Conservation (phyloP, 768 basidiomycete genomes). For the Termitomyces eurrhizus region DNA sequence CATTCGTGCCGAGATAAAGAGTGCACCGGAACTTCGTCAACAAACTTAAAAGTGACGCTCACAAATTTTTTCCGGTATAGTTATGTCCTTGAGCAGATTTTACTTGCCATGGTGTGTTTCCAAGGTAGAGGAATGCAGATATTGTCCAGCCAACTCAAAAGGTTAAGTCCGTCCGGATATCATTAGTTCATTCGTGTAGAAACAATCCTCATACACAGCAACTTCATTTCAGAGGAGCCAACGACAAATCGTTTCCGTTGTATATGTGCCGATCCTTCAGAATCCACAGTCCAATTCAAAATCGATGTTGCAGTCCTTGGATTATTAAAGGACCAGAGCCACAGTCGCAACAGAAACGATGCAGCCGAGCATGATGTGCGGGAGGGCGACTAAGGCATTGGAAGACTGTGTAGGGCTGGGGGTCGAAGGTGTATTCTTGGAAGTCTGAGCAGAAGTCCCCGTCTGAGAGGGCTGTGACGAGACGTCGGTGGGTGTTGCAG, state of each 20-base stretch:
- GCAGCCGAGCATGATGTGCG: slow-evolving; percentile 8
- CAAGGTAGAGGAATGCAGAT: neutral
- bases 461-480: slow-evolving; percentile 7
- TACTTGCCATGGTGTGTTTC: neutral
- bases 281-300: neutral
- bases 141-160: neutral
- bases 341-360: slow-evolving; percentile 4
- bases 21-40: neutral
- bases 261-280: neutral
- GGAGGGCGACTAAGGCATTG: neutral
- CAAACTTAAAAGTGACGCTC: neutral
- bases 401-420: slow-evolving; percentile 16
- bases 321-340: neutral
- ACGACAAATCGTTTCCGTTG: neutral
- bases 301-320: neutral
- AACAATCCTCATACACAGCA: neutral
- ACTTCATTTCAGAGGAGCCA: neutral
- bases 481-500: neutral
- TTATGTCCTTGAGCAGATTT: neutral
- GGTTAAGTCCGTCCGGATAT: neutral
- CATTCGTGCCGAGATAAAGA: neutral
- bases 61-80: neutral
- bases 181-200: neutral
- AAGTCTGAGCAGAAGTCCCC: slow-evolving; percentile 12
- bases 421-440: slow-evolving; percentile 12